These are phyloP conservation scores for Mariannaea elegans DNA, from an alignment of 2,329 filamentous ascomycete species.

Conservation along the genomic window DNA sequence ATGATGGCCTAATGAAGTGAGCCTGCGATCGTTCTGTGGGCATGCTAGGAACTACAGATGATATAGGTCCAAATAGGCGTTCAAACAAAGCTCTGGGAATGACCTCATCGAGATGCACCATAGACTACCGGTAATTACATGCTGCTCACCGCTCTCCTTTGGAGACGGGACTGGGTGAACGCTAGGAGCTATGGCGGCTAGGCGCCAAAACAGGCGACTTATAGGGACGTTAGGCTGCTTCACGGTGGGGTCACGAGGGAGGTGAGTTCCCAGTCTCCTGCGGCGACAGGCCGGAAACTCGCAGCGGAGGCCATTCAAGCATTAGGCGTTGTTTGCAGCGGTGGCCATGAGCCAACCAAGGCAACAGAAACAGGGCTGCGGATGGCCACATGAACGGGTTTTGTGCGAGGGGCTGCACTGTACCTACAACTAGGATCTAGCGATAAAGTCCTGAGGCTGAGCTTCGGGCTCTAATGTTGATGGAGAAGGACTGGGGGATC, in stretches of 20 bases:
- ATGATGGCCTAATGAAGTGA: too few species aligned
- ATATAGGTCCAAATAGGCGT: slow-evolving; percentile 28
- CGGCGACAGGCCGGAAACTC: not conserved
- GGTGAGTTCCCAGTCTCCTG: not conserved
- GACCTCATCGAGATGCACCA: slow-evolving; percentile 35
- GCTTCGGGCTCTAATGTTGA: not conserved
- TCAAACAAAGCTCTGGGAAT: slow-evolving; percentile 23
- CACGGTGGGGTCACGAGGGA: not conserved
- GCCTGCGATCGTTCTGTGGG: too few species aligned
- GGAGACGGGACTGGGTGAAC: too few species aligned
- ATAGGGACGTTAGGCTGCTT: slow-evolving; percentile 1
- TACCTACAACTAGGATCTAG: too few species aligned
- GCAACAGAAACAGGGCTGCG: not conserved
- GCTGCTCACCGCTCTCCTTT: slow-evolving; percentile 21
- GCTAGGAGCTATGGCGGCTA: not conserved
- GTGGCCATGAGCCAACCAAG: slow-evolving; percentile 28
- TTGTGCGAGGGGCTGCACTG: too few species aligned
- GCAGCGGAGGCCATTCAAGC: slow-evolving; percentile 6
- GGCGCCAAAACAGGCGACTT: slow-evolving; percentile 2
- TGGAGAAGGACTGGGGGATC: not conserved
- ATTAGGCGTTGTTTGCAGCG: slow-evolving; percentile 9
- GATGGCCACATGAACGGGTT: not conserved
- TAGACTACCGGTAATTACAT: not conserved
- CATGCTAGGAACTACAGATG: too few species aligned
- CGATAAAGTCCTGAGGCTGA: too few species aligned